phyloP scores from a whole-genome alignment of 306 rosid genomes.

The Rubus idaeus region DNA sequence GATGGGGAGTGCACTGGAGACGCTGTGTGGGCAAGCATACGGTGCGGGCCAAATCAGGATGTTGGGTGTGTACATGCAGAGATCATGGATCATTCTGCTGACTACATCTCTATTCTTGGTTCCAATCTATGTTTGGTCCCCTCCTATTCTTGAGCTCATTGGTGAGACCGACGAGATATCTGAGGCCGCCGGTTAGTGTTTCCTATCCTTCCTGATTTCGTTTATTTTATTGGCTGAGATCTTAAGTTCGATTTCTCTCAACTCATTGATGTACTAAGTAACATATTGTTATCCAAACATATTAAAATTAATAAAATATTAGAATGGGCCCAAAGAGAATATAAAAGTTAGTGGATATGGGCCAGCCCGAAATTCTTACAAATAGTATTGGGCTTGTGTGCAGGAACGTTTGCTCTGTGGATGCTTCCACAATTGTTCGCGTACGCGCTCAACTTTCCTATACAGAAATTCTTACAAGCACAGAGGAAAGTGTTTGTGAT shows the following conservation, averaged over 20 bases:
- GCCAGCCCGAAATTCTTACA: not conserved
- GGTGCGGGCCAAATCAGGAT: slow-evolving; percentile 67
- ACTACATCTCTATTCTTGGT: slow-evolving; percentile 39
- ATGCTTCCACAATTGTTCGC: slow-evolving; percentile 84
- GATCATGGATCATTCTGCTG: slow-evolving; percentile 77
- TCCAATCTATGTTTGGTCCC: slow-evolving; percentile 70
- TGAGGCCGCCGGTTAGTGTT: slow-evolving; percentile 60
- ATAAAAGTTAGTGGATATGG: no score
- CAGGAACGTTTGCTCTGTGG: slow-evolving; percentile 62
- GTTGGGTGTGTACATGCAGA: slow-evolving; percentile 84
- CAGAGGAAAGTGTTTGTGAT: slow-evolving; percentile 68
- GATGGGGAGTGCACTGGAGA: slow-evolving; percentile 91
- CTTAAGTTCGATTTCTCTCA: no score
- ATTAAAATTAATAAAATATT: no score
- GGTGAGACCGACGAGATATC: slow-evolving; percentile 59
- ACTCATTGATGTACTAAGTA: no score
- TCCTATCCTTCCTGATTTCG: not conserved
- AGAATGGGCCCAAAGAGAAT: no score
- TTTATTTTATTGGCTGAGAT: no score
- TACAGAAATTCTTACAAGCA: slow-evolving; percentile 71
- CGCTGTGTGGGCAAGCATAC: slow-evolving; percentile 76
- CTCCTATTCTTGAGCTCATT: slow-evolving; percentile 51
- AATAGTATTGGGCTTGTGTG: not conserved
- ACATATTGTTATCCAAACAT: no score
- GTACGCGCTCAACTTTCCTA: slow-evolving; percentile 65